Evolutionary conservation across 805 yeast genomes (phyloP).

Genomic region (Pichia gijzeniarum): DNA sequence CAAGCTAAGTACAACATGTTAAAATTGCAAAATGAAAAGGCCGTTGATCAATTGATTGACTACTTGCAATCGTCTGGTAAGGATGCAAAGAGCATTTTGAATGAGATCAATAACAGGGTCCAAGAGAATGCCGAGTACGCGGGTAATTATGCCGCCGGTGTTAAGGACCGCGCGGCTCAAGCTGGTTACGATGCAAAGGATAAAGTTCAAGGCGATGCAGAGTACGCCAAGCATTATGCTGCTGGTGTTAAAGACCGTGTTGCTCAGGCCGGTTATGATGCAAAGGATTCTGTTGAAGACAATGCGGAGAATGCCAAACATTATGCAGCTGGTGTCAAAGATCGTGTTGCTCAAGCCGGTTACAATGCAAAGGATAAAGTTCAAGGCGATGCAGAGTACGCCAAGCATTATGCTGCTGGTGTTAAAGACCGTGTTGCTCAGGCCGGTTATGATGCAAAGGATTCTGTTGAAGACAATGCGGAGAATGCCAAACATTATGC

Average conservation of each 20-base stretch:
- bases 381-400: background rate
- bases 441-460: background rate
- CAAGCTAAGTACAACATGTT: slow-evolving; percentile 19
- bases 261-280: slow-evolving; percentile 9
- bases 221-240: slow-evolving; percentile 12
- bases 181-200: background rate
- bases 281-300: background rate
- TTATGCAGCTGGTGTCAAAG: slow-evolving; percentile 3
- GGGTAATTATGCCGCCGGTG: background rate
- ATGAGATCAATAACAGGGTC: background rate
- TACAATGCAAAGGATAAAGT: slow-evolving; percentile 15
- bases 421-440: background rate
- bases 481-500: slow-evolving; percentile 13
- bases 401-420: background rate
- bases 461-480: slow-evolving; percentile 9
- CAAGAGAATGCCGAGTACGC: background rate
- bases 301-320: slow-evolving; percentile 8
- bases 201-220: slow-evolving; percentile 10
- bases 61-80: background rate
- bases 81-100: background rate
- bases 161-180: background rate
- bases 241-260: background rate
- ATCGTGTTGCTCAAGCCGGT: slow-evolving; percentile 5
- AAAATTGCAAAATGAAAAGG: slow-evolving; percentile 15
- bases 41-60: background rate